A percentile compares a stretch with the other conserved stretches of the same genome.
Conservation (phyloP, 805 yeast species). For the Ogataea angusta region DNA sequence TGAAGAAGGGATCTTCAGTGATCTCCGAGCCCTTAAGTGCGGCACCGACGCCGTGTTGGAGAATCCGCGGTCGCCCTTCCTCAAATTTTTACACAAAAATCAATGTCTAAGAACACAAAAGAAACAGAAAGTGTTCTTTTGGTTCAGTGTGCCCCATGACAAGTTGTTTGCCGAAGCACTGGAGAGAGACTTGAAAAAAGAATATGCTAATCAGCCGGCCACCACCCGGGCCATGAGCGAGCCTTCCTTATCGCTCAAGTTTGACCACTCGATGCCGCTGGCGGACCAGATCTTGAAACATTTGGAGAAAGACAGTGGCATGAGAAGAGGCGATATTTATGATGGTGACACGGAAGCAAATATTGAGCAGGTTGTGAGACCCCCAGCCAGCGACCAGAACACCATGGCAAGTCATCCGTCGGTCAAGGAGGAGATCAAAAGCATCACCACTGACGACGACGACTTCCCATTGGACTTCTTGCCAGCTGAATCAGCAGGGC, state of each 20-base stretch:
- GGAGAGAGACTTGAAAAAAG: conserved; percentile 87
- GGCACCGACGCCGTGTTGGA: conserved; percentile 87
- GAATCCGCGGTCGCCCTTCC: conserved; percentile 78
- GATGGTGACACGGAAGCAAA: conserved; percentile 13
- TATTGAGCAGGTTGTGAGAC: conserved; percentile 16
- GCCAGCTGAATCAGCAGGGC: conserved; percentile 16
- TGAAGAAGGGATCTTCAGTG: conserved; percentile 95
- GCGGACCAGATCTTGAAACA: conserved; percentile 48
- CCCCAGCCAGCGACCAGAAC: conserved; percentile 12
- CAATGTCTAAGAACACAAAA: conserved; percentile 90
- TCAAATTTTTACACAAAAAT: conserved; percentile 80
- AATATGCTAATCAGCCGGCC: conserved; percentile 53
- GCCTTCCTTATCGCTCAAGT: conserved; percentile 76
- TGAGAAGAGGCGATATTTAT: conserved; percentile 13
- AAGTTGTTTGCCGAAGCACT: conserved; percentile 88
- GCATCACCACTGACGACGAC: conserved; percentile 42
- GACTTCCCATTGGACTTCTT: conserved; percentile 74
- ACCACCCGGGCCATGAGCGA: conserved; percentile 72
- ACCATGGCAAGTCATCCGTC: background rate
- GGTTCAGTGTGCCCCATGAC: conserved; percentile 96
- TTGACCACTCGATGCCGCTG: conserved; percentile 50
- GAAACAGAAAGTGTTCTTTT: conserved; percentile 93
- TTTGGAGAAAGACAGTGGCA: conserved; percentile 17
- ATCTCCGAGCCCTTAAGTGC: conserved; percentile 78
- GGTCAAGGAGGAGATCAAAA: conserved; percentile 13